Percentiles rank a stretch among this genome's conserved stretches.
These are phyloP conservation scores for Trichosporon inkin DNA, from an alignment of 1,284 basidiomycete genomes.

Conservation along the genomic window DNA sequence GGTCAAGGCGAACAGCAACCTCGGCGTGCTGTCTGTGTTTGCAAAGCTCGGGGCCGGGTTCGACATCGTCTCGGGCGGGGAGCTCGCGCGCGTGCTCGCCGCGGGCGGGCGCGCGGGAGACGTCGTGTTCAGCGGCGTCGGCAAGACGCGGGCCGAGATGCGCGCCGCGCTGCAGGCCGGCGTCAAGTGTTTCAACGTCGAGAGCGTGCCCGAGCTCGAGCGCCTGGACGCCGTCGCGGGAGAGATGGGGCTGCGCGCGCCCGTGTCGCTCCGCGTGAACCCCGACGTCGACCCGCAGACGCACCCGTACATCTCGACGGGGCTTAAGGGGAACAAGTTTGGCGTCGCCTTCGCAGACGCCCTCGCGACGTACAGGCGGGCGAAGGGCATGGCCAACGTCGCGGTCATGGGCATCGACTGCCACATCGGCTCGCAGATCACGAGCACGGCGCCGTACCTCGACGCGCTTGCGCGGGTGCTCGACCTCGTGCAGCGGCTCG, in stretches of 20 bases:
- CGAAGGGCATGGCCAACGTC: slow-evolving; percentile 1
- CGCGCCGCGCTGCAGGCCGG: slow-evolving; percentile 7
- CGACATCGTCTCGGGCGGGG: slow-evolving; percentile 16
- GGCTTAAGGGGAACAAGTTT: slow-evolving; percentile 18
- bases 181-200: slow-evolving; percentile 22
- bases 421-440: slow-evolving; percentile 19
- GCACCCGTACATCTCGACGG: slow-evolving; percentile 14
- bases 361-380: not conserved
- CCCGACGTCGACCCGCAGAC: slow-evolving; percentile 17
- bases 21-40: slow-evolving; percentile 13
- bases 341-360: slow-evolving; percentile 10
- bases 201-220: slow-evolving; percentile 13
- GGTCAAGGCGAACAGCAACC: slow-evolving; percentile 19
- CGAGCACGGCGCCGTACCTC: slow-evolving; percentile 9
- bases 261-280: slow-evolving; percentile 11
- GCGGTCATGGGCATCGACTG: slow-evolving; percentile 12
- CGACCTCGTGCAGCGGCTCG: slow-evolving; percentile 11
- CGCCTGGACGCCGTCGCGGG: slow-evolving; percentile 9
- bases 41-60: slow-evolving; percentile 16
- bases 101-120: slow-evolving; percentile 9
- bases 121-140: slow-evolving; percentile 16
- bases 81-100: slow-evolving; percentile 15
- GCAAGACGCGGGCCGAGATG: slow-evolving; percentile 14
- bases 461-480: slow-evolving; percentile 11
- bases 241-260: slow-evolving; percentile 1